Base-by-base conservation (phyloP, 331 rosid genomes). In the Acacia pycnantha region DNA sequence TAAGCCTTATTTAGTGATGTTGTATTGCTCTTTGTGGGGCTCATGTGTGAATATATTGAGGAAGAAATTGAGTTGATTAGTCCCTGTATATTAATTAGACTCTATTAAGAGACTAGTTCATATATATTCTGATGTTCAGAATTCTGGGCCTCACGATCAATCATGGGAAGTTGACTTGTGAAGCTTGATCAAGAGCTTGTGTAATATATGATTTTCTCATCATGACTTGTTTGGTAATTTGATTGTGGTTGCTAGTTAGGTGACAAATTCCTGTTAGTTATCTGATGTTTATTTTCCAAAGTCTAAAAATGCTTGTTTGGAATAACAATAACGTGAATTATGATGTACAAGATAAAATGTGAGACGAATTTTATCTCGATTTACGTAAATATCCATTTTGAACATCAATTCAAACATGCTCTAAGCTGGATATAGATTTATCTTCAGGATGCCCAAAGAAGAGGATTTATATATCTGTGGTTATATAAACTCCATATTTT, bases 41-140 rank as follows among this genome's bases (percentile, higher is more conserved):
- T 76, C 47, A n/a, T 81, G 64, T 86, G 86, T 83, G 89, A 82
- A 88, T 88, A 87, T 82, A 77, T 85, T 74, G 77, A 82, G 66
- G 84, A 76, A 82, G 88, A 76, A 85, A 84, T 65, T 81, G 79
- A 66, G 76, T 74, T 85, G 79, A 59, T 24, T 58, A 10, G 88
- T 88, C 84, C 82, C 19, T 77, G 71, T 1, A 18, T 54, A 19
- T 82, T 83, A 64, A 72, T 83, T 83, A 79, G 86, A 85, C 43
- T 80, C 76, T 74, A 41, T 69, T 53, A 77, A 77, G 86, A 86
- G 82, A 73, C 85, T 74, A 77, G 87, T 82, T 83, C 80, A 58
- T 76, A 78, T 82, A 51, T 81, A 81, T 54, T 84, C 78, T 66
- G 61, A 78, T 70, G 77, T 80, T 50, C 75, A 74, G 54, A 62